Conservation (phyloP, 2,329 filamentous ascomycete genomes). For the Colletotrichum incanum region DNA sequence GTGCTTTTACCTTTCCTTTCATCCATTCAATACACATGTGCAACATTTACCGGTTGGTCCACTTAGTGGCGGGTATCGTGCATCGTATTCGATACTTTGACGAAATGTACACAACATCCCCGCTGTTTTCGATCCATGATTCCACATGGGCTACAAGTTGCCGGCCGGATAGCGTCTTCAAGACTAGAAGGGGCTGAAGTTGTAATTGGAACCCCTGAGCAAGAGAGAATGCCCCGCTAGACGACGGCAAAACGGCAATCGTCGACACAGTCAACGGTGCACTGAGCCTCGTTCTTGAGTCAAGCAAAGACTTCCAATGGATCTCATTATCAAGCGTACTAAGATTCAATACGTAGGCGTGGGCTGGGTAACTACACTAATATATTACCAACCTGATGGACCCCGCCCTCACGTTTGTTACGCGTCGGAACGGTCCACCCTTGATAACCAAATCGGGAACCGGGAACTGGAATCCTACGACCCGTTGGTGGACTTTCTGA, state of each 20-base stretch:
- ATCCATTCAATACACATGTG: conserved; percentile 11
- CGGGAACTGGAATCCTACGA: background rate
- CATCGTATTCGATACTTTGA: conserved; percentile 31
- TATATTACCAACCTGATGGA: conserved; percentile 21
- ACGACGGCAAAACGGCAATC: conserved; percentile 13
- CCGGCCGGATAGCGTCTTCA: conserved; percentile 28
- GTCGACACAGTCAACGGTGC: conserved; percentile 11
- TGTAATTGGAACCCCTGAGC: conserved; percentile 13
- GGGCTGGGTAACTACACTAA: background rate
- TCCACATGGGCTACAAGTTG: conserved; percentile 39
- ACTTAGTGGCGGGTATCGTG: conserved; percentile 40
- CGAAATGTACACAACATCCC: conserved; percentile 9
- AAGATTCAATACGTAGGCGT: conserved; percentile 12
- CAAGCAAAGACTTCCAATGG: conserved; percentile 18
- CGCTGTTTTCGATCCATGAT: conserved; percentile 25
- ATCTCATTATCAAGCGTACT: conserved; percentile 7
- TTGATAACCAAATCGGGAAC: background rate
- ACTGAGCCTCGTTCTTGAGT: conserved; percentile 33
- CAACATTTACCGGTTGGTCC: conserved; percentile 27
- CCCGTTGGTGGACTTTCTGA: conserved; percentile 5
- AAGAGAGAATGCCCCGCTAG: conserved; percentile 21
- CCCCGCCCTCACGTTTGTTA: conserved; percentile 30
- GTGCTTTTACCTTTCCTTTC: conserved; percentile 3
- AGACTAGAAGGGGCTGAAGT: conserved; percentile 1
- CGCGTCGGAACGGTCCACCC: conserved; percentile 33